Base-by-base conservation (phyloP, 805 yeast species). In the Nakazawaea molendinolei region DNA sequence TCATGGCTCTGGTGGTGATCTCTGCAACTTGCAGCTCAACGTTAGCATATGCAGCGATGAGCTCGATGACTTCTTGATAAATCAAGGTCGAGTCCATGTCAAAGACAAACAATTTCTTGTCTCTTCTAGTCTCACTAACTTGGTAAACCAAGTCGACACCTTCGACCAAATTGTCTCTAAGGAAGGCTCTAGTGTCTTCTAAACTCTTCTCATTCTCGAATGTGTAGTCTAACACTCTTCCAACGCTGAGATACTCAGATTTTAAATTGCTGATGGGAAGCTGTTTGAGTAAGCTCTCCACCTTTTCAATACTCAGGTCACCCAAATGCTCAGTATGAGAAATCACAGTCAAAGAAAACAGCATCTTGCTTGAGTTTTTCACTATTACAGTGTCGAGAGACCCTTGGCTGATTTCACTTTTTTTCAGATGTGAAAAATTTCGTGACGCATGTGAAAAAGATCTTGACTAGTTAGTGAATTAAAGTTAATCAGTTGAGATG, bases 31-130 rank as follows among this genome's bases (percentile, higher is more conserved):
- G 67, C 5, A 70, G 76, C 52, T 92, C 96, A 23, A 92, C 95
- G 46, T 74, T 70, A n/a, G 96, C 97, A 49, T 85, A 81, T 0
- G 86, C 86, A 3, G 98, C 98, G 46, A 92, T 90, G 52, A 92
- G 60, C 53, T 92, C 99, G 47, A 92, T 92, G 26, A 92, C 97
- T 60, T 92, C 99, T 60, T 92, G 97, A 55, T 83, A 79, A 45
- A 92, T 92, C 52, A 92, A 64, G 0, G 99, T 92, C 0, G 97
- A 87, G 63, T 92, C 99, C 98, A 92, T 92, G 51, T 92, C 99
- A 53, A 92, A 92, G 8, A 94, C 85, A 43, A 85, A 79, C 33
- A 92, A 64, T 49, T 75, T 71, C 51, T 68, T 71, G 35, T 42
- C 28, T 48, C 53, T 58, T 53, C 67, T 63, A 31, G 37, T 41